These are phyloP conservation scores for Nicotiana tomentosiformis DNA, from an alignment of 257 asterid species.

Conservation along the genomic window DNA sequence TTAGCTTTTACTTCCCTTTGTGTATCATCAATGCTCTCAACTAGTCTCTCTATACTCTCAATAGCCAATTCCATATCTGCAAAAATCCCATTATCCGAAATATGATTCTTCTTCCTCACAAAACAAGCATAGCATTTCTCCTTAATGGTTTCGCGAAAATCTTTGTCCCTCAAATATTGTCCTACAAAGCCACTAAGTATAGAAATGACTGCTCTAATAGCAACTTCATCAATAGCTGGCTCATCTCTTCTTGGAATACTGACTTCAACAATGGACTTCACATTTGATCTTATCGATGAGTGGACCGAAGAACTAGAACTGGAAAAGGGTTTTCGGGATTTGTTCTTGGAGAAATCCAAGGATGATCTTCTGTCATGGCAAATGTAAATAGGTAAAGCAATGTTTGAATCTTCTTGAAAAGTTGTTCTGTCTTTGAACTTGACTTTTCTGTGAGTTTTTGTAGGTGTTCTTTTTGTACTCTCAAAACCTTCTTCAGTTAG, in stretches of 20 bases:
- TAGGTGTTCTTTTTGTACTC: slow-evolving; percentile 19
- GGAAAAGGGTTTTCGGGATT: slow-evolving; percentile 28
- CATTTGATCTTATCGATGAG: slow-evolving; percentile 33
- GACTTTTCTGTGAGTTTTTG: slow-evolving; percentile 36
- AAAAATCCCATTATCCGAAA: slow-evolving; percentile 24
- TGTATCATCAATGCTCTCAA: slow-evolving; percentile 24
- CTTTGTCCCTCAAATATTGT: slow-evolving; percentile 36
- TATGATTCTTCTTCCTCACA: slow-evolving; percentile 7
- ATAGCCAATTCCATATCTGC: slow-evolving; percentile 45
- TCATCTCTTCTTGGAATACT: slow-evolving; percentile 26
- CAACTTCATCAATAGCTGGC: slow-evolving; percentile 61
- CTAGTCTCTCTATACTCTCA: slow-evolving; percentile 45
- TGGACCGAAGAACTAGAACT: slow-evolving; percentile 26
- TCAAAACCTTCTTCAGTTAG: slow-evolving; percentile 54
- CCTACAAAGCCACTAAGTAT: slow-evolving; percentile 55
- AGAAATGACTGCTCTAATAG: slow-evolving; percentile 59
- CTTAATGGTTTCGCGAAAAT: slow-evolving; percentile 27
- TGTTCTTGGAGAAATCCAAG: slow-evolving; percentile 31
- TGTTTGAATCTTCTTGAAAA: slow-evolving; percentile 29
- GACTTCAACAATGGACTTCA: slow-evolving; percentile 16
- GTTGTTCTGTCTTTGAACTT: slow-evolving; percentile 36
- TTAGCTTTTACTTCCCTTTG: slow-evolving; percentile 36
- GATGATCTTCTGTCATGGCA: slow-evolving; percentile 57
- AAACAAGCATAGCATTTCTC: slow-evolving; percentile 56
- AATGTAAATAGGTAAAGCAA: slow-evolving; percentile 56